phyloP scores from a whole-genome alignment of 1,284 basidiomycete genomes.

The Peniophora sp. region DNA sequence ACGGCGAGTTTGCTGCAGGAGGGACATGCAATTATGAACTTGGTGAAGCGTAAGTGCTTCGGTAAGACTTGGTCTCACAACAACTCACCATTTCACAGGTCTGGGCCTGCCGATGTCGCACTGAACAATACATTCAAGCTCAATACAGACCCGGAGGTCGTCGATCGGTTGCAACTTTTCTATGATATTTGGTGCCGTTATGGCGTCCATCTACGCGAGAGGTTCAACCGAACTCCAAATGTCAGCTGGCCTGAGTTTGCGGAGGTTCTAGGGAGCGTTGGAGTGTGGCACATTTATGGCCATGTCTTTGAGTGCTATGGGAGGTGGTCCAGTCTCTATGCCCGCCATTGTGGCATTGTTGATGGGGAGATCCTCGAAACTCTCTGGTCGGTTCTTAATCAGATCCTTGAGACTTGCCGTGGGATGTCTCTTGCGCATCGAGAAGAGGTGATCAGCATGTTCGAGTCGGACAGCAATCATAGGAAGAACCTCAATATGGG shows the following conservation, averaged over 20 bases:
- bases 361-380: conserved; percentile 7
- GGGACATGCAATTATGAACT: too few species aligned
- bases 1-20: too few species aligned
- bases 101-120: neutral
- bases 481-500: conserved; percentile 1
- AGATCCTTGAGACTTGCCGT: neutral
- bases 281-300: conserved; percentile 3
- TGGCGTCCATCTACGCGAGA: neutral
- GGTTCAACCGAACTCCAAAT: neutral
- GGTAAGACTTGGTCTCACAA: too few species aligned
- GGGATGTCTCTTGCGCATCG: conserved; percentile 1
- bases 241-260: neutral
- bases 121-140: neutral
- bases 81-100: too few species aligned
- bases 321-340: conserved; percentile 1
- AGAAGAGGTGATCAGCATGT: conserved; percentile 1
- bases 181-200: neutral
- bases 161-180: neutral
- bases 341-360: conserved; percentile 1
- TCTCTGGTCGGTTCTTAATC: conserved; percentile 3
- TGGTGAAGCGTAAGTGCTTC: too few species aligned
- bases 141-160: neutral
- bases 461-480: conserved; percentile 4
- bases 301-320: conserved; percentile 2
- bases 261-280: conserved; percentile 1